These are phyloP conservation scores for Globisporangium uncinulatum DNA, from an alignment of 352 stramenopile species.

Conservation along the genomic window DNA sequence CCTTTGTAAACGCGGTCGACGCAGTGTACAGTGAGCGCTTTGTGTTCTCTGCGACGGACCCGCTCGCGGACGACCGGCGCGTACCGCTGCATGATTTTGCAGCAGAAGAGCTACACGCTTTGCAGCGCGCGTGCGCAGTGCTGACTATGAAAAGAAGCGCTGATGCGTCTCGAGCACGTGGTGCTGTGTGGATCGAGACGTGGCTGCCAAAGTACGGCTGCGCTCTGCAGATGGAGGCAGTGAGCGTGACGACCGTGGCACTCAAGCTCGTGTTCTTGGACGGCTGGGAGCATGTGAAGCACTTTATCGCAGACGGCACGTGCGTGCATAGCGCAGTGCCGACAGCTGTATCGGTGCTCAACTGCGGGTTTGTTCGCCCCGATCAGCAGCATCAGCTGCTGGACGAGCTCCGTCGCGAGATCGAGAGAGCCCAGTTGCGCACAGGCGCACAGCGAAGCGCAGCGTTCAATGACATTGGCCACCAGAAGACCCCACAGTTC, in stretches of 20 bases:
- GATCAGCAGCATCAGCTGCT: conserved; percentile 11
- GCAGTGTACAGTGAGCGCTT: conserved; percentile 6
- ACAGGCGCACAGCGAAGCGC: conserved; percentile 28
- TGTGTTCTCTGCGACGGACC: conserved; percentile 14
- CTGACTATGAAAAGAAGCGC: conserved; percentile 6
- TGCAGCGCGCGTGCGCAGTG: conserved; percentile 13
- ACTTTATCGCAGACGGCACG: conserved; percentile 22
- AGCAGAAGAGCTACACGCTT: conserved; percentile 17
- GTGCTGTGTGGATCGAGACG: conserved; percentile 22
- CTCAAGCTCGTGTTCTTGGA: conserved; percentile 37
- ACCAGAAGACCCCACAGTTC: conserved; percentile 57
- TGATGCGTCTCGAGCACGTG: not conserved
- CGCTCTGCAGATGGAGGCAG: conserved; percentile 26
- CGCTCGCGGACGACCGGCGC: conserved; percentile 14
- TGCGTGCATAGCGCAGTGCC: conserved; percentile 34
- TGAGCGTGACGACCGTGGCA: conserved; percentile 15
- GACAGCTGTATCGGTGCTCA: conserved; percentile 16
- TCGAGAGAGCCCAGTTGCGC: conserved; percentile 20
- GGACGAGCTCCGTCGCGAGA: conserved; percentile 6
- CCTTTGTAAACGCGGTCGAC: conserved; percentile 14
- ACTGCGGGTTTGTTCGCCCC: conserved; percentile 27
- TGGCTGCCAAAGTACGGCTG: conserved; percentile 53
- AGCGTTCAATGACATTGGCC: conserved; percentile 15
- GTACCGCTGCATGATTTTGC: conserved; percentile 21
- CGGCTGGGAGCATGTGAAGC: conserved; percentile 28